phyloP scores from a whole-genome alignment of 345 rosid species.

The Populus nigra region DNA sequence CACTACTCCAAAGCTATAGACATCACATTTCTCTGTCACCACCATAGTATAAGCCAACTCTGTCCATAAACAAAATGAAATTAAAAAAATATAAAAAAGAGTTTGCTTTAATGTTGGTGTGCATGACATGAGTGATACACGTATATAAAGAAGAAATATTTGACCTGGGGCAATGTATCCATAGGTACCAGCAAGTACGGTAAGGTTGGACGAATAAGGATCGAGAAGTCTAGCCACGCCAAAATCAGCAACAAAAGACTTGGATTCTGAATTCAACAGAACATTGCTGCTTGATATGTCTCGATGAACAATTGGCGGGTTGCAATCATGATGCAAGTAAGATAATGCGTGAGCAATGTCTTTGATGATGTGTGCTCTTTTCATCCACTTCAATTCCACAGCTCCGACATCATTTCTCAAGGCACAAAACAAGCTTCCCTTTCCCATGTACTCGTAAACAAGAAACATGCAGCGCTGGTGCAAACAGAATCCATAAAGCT shows the following conservation, averaged over 20 bases:
- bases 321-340: not conserved
- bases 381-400: not conserved
- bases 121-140: no score
- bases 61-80: not conserved
- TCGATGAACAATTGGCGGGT: not conserved
- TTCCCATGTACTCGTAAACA: not conserved
- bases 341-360: not conserved
- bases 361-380: not conserved
- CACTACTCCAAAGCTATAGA: no score
- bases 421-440: not conserved
- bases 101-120: no score
- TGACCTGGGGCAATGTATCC: constrained; percentile 1
- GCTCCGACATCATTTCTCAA: no score
- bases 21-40: no score
- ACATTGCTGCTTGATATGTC: not conserved
- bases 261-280: not conserved
- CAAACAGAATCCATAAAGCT: constrained; percentile 1
- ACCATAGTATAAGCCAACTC: not conserved
- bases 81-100: no score
- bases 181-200: constrained; percentile 4
- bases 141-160: no score
- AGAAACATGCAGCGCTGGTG: not conserved
- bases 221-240: not conserved
- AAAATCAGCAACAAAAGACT: not conserved
- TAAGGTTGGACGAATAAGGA: constrained; percentile 4